Evolutionary conservation across 805 yeast species (phyloP), one percentile per base, ranked within the genome.

Genomic region (Kodamaea hsintzibuensis): DNA sequence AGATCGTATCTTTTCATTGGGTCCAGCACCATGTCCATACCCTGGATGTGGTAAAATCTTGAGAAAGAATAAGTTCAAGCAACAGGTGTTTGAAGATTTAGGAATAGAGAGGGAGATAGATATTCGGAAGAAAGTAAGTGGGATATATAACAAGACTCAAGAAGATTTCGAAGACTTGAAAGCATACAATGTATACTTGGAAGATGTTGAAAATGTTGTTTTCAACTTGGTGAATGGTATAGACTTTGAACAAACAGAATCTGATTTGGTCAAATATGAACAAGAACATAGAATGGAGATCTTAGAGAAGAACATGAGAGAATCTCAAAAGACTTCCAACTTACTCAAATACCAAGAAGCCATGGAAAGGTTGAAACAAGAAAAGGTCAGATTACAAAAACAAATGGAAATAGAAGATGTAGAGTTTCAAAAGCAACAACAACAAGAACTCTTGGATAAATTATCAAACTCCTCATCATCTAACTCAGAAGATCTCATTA

Each of bases 21-120:
- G 99, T 2, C 99, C 99, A 0, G 95, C 97, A 0, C 95, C 92
- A 17, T 95, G 99, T 68, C 99, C 99, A 1, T 93, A 92, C 68
- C 88, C 91, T 3, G 85, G 86, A 50, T 95, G 99, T 75, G 91
- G 86, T 54, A 90, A 88, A 75, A 89, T 86, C 9, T 75, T 95
- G 57, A 78, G 99, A 60, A 89, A 89, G 78, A 90, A 90, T 71
- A 84, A 84, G 72, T 95, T 95, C 77, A 96, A 95, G 74, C 81
- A 89, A 40, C 99, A 95, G 72, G 81, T 91, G 2, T 95, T 95
- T 66, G 98, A 93, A 60, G 98, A 95, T 70, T 82, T 95, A 40
- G 77, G 70, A 7, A 96, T 95, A 2, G 99, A 95, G 69, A 82
- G 88, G 57, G 99, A 95, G 66, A 91, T 96, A 39, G 98, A 95